These are phyloP conservation scores for Petunia axillaris DNA, from an alignment of 257 asterid genomes.

Conservation along the genomic window DNA sequence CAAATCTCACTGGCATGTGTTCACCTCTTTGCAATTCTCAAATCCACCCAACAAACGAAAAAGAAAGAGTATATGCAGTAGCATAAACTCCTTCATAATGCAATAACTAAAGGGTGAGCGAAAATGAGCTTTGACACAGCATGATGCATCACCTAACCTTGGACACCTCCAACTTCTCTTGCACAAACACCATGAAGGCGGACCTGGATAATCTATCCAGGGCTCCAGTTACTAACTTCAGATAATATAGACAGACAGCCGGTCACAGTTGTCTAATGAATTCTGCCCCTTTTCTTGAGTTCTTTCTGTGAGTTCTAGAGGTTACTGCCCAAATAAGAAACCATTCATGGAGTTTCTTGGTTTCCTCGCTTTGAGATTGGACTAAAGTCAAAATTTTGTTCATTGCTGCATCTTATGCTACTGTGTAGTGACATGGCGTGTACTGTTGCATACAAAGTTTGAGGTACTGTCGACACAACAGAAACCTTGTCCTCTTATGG, in stretches of 20 bases:
- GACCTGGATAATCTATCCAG: not conserved
- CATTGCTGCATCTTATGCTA: not conserved
- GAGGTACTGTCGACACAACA: conserved; percentile 4
- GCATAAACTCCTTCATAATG: not conserved
- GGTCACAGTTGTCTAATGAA: not conserved
- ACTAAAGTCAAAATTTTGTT: not conserved
- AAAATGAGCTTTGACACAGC: not conserved
- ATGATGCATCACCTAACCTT: not conserved
- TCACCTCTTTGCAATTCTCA: not conserved
- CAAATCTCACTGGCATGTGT: not conserved
- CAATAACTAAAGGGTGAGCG: not conserved
- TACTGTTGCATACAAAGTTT: not conserved
- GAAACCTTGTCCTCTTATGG: not conserved
- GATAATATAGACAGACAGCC: conserved; percentile 10
- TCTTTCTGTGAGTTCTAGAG: not conserved
- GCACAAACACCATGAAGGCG: not conserved
- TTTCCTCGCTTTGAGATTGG: not conserved
- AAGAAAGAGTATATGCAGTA: not conserved
- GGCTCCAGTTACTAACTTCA: not conserved
- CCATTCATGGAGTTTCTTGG: conserved; percentile 9
- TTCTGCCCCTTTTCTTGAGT: not conserved
- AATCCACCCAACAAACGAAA: not conserved
- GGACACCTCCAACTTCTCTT: conserved; percentile 7
- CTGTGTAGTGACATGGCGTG: not conserved
- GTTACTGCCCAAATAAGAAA: not conserved